Base-by-base conservation (phyloP, 1,139 yeast genomes). In the Kodamaea fungicola region DNA sequence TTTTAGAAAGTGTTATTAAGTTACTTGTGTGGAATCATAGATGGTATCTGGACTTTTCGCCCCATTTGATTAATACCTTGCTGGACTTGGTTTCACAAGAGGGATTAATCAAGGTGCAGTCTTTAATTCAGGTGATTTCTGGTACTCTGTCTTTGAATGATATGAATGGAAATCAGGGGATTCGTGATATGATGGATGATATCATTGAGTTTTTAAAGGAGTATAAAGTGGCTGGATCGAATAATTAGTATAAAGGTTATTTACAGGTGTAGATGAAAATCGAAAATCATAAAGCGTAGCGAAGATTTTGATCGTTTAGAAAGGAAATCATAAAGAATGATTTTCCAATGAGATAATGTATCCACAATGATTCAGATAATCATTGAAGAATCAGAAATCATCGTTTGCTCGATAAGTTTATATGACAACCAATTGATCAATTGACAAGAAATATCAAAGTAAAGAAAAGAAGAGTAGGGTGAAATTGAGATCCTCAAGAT, bases 11-110 rank as follows among this genome's bases (percentile, higher is more conserved):
- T 30, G 66, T 82, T 42, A 87, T 89, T 34, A 84, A 83, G 51
- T 67, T 92, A 41, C 67, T 84, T 27, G 95, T 95, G 13, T 92
- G 97, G 97, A 86, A 89, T 56, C 97, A 89, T 61, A 79, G 98
- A 56, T 94, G 98, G 98, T 94, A 92, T 62, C 77, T 81, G 46
- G 96, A 90, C 49, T 90, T 89, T 52, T 82, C 95, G 7, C 87
- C 94, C 22, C 68, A 71, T 33, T 67, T 88, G 40, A 57, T 82
- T 13, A 60, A 65, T 25, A 68, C 79, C 1, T 62, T 89, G 40
- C 67, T 78, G 30, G 77, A 72, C 38, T 67, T 87, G 43, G 81
- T 87, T 23, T 78, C 79, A 22, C 83, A 81, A 51, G 89, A 86
- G 52, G 96, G 96, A 0, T 63, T 83, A 31, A 78, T 84, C 32